Conservation (phyloP, 371 early-diverging fungal genomes). For the Mucor indicus region DNA sequence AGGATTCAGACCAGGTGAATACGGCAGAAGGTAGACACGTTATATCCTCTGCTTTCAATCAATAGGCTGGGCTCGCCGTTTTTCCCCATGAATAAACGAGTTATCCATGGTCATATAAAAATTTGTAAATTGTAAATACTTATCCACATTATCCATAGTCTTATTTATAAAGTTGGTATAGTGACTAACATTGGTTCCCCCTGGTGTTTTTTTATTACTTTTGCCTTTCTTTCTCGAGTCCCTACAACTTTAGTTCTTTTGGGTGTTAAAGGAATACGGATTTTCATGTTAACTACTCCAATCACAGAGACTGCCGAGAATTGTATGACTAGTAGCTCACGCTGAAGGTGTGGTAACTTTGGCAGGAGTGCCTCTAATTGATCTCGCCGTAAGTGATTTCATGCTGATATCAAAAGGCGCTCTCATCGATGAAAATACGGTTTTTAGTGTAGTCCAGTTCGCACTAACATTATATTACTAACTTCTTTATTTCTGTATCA, state of each 20-base stretch:
- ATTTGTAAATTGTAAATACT: conserved; percentile 1
- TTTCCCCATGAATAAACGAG: conserved; percentile 2
- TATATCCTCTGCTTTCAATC: conserved; percentile 3
- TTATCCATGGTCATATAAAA: conserved; percentile 6
- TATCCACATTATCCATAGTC: conserved; percentile 8
- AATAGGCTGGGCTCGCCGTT: conserved; percentile 3
- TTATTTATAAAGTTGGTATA: conserved; percentile 11
- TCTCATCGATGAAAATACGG: conserved; percentile 1
- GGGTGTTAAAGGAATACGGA: conserved; percentile 1
- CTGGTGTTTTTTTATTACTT: conserved; percentile 3
- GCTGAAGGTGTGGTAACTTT: conserved; percentile 5
- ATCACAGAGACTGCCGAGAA: conserved; percentile 2
- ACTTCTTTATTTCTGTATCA: no score
- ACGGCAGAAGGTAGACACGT: conserved; percentile 2
- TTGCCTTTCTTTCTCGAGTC: conserved; percentile 7
- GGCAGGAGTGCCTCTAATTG: conserved; percentile 5
- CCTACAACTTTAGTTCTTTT: conserved; percentile 5
- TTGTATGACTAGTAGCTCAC: conserved; percentile 1
- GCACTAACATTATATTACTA: no score
- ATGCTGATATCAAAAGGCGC: conserved; percentile 6
- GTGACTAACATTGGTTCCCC: conserved; percentile 17
- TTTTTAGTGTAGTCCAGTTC: conserved; percentile 5
- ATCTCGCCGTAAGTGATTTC: conserved; percentile 9
- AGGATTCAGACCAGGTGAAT: neutral
- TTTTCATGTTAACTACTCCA: conserved; percentile 10